Base-by-base conservation (phyloP, 108 stramenopile genomes). In the Skeletonema marinoi region DNA sequence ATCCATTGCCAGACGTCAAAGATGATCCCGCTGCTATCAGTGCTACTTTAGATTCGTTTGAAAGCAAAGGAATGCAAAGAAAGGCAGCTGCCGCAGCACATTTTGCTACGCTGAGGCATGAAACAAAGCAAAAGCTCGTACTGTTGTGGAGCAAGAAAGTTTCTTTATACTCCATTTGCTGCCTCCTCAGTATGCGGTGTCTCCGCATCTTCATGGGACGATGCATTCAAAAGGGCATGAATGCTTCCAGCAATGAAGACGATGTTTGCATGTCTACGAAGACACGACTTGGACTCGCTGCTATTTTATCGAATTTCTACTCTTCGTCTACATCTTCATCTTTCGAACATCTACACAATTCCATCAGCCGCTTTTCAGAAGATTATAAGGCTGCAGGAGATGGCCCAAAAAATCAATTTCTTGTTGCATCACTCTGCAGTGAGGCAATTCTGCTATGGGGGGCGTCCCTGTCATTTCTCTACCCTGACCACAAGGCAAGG, bases 71-170 rank as follows among this genome's bases (percentile, higher is more conserved):
- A 19, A 84, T 95, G 79, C 83, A 77, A 32, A 58, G 93, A 65
- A 95, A 92, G 66, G 91, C 93, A 31, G 93, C 93, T n/a, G 93
- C 93, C 19, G 90, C 92, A 63, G 93, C 88, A 9, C 86, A 92
- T 51, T 85, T 92, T 80, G 88, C 85, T 59, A 79, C 88, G 31
- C 59, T 90, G 1, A 81, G 90, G 17, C 68, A 75, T 8, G 72
- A 82, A 65, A 81, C 88, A 36, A 73, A 84, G 41, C 67, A 84
- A 36, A 83, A 83, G 30, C 66, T 85, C 36, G 81, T 83, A 10
- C 60, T 81, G 46, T 69, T 63, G n/a, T 92, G 90, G 92, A 90
- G 78, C 41, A 62, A 86, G 14, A 67, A 78, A 60, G 89, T 87
- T 3, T 62, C 87, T 32, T 75, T 92, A 3, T 90, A 85, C 64